These are phyloP conservation scores for Hemisphaericaspora nanyangensis DNA, from an alignment of 805 yeast genomes.

Conservation along the genomic window DNA sequence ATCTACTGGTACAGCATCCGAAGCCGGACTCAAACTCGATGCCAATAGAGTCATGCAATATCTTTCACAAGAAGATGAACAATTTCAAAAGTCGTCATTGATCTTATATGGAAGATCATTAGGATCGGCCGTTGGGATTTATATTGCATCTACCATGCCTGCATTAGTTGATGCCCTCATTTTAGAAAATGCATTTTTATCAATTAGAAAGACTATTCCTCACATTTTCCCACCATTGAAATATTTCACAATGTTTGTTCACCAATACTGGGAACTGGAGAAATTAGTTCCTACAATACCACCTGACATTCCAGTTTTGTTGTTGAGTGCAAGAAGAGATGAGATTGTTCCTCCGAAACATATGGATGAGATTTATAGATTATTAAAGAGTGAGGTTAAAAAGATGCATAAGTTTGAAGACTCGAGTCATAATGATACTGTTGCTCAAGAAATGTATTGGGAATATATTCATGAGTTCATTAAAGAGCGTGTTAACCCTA, in stretches of 20 bases:
- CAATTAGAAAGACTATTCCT: slow-evolving; percentile 66
- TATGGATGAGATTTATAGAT: slow-evolving; percentile 56
- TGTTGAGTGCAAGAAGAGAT: slow-evolving; percentile 71
- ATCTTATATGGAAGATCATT: slow-evolving; percentile 83
- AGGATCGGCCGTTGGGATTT: slow-evolving; percentile 93
- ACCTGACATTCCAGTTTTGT: slow-evolving; percentile 57
- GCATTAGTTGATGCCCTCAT: slow-evolving; percentile 57
- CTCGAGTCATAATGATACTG: slow-evolving; percentile 82
- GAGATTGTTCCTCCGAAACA: slow-evolving; percentile 91
- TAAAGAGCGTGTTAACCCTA: slow-evolving; percentile 39
- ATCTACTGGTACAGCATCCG: slow-evolving; percentile 73
- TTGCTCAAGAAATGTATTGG: slow-evolving; percentile 77
- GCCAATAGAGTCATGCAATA: slow-evolving; percentile 68
- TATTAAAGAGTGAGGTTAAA: slow-evolving; percentile 51
- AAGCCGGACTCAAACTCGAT: slow-evolving; percentile 75
- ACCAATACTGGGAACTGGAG: slow-evolving; percentile 83
- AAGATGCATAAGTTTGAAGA: slow-evolving; percentile 50
- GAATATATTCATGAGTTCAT: slow-evolving; percentile 56
- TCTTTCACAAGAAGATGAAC: slow-evolving; percentile 47
- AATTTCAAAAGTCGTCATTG: slow-evolving; percentile 49
- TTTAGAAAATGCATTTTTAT: slow-evolving; percentile 82
- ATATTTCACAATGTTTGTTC: slow-evolving; percentile 57
- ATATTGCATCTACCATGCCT: slow-evolving; percentile 63
- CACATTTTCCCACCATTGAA: slow-evolving; percentile 68
- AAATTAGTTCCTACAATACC: slow-evolving; percentile 48